Percentiles rank a stretch among this genome's conserved stretches.
Conservation (phyloP, 2,329 filamentous ascomycete species). For the Mollisia scopiformis region DNA sequence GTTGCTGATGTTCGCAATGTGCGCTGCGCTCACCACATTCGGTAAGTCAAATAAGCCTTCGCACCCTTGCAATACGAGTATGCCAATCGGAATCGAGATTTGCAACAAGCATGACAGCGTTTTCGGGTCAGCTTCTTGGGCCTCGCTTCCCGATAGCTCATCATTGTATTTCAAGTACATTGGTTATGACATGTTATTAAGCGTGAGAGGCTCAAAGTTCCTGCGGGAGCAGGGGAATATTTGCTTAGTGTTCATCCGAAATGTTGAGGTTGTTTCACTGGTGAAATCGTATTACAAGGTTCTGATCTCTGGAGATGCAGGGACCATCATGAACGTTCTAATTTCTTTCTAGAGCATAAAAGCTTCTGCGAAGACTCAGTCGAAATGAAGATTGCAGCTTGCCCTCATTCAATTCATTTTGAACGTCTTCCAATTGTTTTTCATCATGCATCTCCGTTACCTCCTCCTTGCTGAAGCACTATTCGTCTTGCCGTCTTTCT, state of each 20-base stretch:
- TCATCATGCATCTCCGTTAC: background rate
- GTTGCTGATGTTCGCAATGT: background rate
- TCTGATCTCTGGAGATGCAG: background rate
- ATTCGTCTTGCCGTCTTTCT: background rate
- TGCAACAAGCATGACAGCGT: background rate
- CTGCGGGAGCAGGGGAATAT: background rate
- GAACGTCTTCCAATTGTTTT: background rate
- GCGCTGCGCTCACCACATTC: background rate
- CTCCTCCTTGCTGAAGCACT: background rate
- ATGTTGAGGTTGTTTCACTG: background rate
- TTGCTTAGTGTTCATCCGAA: background rate
- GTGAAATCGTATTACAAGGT: background rate
- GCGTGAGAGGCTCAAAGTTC: background rate
- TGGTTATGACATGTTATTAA: background rate
- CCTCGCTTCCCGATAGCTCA: background rate
- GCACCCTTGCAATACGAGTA: conserved; percentile 1
- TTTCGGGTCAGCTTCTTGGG: background rate
- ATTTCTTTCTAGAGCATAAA: background rate
- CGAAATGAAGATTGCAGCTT: background rate
- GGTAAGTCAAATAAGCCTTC: background rate
- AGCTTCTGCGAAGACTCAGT: background rate
- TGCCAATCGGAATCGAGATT: background rate
- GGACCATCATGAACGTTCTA: background rate
- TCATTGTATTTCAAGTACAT: background rate
- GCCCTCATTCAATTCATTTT: background rate